Evolutionary conservation across 495 filamentous ascomycete genomes (phyloP).

Genomic region (Articulospora tetracladia): DNA sequence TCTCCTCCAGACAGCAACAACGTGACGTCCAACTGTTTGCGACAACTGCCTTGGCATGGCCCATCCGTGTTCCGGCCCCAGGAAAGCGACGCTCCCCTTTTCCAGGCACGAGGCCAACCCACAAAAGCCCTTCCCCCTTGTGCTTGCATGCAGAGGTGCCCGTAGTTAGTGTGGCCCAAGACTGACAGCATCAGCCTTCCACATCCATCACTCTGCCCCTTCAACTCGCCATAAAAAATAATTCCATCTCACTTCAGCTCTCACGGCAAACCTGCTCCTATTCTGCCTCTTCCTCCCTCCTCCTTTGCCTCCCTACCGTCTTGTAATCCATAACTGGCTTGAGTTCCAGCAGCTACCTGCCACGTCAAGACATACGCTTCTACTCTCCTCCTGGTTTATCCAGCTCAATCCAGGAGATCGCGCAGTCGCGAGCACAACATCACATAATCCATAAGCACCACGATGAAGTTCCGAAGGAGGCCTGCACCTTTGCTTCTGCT

Average conservation of each 20-base stretch:
- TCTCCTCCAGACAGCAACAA: no score
- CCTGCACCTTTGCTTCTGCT: slow-evolving; percentile 42
- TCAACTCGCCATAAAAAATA: neutral
- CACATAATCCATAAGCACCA: slow-evolving; percentile 1
- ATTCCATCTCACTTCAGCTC: neutral
- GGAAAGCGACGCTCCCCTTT: neutral
- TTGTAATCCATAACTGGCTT: neutral
- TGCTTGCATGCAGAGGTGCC: neutral
- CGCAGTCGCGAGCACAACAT: neutral
- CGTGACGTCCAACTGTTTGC: no score
- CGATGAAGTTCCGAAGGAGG: slow-evolving; percentile 42
- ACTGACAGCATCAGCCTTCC: neutral
- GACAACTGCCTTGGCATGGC: no score
- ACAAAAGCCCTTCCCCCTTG: neutral
- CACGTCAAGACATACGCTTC: neutral
- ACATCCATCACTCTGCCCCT: neutral
- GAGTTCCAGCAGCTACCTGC: neutral
- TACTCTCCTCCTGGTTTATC: neutral
- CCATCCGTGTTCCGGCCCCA: neutral
- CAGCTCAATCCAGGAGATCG: neutral
- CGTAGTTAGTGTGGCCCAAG: neutral
- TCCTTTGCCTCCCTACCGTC: no score
- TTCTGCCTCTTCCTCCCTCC: neutral
- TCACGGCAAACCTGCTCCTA: neutral
- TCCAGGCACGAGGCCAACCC: neutral